These are phyloP conservation scores for Penicillium vulpinum DNA, from an alignment of 2,329 filamentous ascomycete species.

Conservation along the genomic window DNA sequence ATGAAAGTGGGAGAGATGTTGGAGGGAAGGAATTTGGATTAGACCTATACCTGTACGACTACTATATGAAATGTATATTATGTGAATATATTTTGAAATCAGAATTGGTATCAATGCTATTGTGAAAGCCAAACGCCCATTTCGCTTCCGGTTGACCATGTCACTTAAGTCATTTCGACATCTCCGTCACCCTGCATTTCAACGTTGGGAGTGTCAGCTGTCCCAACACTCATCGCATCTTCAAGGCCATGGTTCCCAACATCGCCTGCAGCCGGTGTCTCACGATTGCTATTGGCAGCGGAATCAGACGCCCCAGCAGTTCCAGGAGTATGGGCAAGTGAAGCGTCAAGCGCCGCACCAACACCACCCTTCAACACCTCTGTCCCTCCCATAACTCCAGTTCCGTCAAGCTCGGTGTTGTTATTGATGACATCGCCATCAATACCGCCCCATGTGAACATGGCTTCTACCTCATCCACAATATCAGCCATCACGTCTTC, in stretches of 20 bases:
- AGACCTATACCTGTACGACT: slow-evolving; percentile 8
- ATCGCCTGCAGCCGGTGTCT: slow-evolving; percentile 18
- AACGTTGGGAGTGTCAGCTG: slow-evolving; percentile 24
- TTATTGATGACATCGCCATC: slow-evolving; percentile 36
- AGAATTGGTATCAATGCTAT: slow-evolving; percentile 20
- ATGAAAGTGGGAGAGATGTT: slow-evolving; percentile 41
- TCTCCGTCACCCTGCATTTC: slow-evolving; percentile 27
- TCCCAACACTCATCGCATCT: slow-evolving; percentile 27
- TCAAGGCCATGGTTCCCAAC: slow-evolving; percentile 20
- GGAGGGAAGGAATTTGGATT: slow-evolving; percentile 27
- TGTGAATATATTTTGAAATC: not conserved
- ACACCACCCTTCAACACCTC: slow-evolving; percentile 37
- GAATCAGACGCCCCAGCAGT: slow-evolving; percentile 20
- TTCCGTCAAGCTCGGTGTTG: slow-evolving; percentile 23
- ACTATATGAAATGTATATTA: slow-evolving; percentile 15
- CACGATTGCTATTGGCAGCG: slow-evolving; percentile 24
- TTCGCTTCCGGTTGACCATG: not conserved
- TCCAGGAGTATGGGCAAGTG: slow-evolving; percentile 18
- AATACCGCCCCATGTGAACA: slow-evolving; percentile 62
- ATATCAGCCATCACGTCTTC: slow-evolving; percentile 94
- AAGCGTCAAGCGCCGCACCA: slow-evolving; percentile 32
- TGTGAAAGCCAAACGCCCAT: slow-evolving; percentile 8
- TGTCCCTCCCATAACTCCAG: slow-evolving; percentile 32
- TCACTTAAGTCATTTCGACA: slow-evolving; percentile 31
- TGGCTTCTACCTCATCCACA: slow-evolving; percentile 80